Base-by-base conservation (phyloP, 495 filamentous ascomycete species). In the Penicillium paxilli region DNA sequence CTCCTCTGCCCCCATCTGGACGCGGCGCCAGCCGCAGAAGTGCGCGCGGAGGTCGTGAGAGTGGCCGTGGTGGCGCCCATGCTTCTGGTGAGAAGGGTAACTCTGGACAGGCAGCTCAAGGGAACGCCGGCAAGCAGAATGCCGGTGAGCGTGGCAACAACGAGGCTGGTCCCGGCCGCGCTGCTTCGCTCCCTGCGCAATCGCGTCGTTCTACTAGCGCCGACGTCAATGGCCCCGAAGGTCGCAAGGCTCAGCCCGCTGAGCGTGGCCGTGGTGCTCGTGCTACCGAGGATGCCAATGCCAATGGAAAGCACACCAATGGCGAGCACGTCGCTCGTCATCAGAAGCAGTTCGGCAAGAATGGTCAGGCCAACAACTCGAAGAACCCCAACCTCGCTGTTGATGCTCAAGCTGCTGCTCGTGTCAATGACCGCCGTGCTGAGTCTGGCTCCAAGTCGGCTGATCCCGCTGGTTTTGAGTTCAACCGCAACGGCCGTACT, bases 1-100 rank as follows among this genome's bases (percentile, higher is more conserved):
- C 91, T 0, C 88, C 84, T 5, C 63, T 95, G 30, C 89, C 90
- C 6, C 64, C 61, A 11, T 26, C 79, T n/a, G 74, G 77, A 52
- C 80, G 79, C 40, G 81, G 84, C 12, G 79, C 88, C 67, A 85
- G 82, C 55, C 83, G 80, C 53, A 77, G 75, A 66, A 71, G 68
- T 56, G 69, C 71, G 46, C 79, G 79, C 42, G 83, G 82, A 63
- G 74, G 79, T 50, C 64, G 81, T 30, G 81, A 81, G 26, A 76
- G 76, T 54, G 80, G 79, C 41, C 80, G 87, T 51, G 83, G 80
- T 38, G 70, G 68, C 26, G 45, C 75, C 26, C 68, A 73, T 51
- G 80, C 74, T 17, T 69, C 73, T 47, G 79, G 76, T 49, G 80
- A 83, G 26, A 83, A 82, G 57, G 47, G 58, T 53, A 44, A 61